Evolutionary conservation across 75 land plant genomes (phyloP), one percentile per base, ranked within the genome.

Genomic region (Azolla pinnata): DNA sequence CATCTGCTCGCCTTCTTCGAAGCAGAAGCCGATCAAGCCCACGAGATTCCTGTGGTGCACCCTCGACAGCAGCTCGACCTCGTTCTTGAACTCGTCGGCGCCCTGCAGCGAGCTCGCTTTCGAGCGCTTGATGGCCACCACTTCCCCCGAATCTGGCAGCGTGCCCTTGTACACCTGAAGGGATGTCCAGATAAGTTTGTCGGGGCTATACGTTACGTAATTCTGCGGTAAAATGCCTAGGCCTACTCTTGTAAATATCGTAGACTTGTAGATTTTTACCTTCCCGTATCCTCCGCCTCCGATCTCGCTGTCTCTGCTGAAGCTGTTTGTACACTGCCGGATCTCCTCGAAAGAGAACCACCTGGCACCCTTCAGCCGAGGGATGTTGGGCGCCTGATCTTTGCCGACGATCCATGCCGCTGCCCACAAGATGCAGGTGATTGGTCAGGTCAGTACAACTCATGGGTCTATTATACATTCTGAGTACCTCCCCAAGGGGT

Each of bases 1-100:
- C 59, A 69, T 64, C 26, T 69, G 71, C 26, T 69, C 71, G 20
- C 30, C 33, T 27, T 69, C 35, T 2, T 65, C 59, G 44, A 35
- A 69, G 59, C 71, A 69, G 30, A 69, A 69, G 1, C 71, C 71
- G 10, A 55, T 27, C 28, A 69, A 24, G 7, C 30, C 58, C 1
- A 69, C 71, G 17, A 69, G 32, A 24, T 69, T 69, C 59, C 53
- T 69, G 30, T 69, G 71, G 33, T 69, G 71, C 16, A 69, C 44
- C 4, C 71, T 32, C 4, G 71, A 69, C n/a, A 69, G 59, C 18
- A 69, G 69, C 58, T 69, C 71, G 3, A 69, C 32, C 30, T 69
- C 71, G 14, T 42, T 69, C 19, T 65, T 69, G 38, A 69, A 69
- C 45, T 69, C 71, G 1, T 25, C 9, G 19, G 58, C 59, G 14